Conservation (phyloP, 805 yeast genomes). For the Starmerella scarabaei region DNA sequence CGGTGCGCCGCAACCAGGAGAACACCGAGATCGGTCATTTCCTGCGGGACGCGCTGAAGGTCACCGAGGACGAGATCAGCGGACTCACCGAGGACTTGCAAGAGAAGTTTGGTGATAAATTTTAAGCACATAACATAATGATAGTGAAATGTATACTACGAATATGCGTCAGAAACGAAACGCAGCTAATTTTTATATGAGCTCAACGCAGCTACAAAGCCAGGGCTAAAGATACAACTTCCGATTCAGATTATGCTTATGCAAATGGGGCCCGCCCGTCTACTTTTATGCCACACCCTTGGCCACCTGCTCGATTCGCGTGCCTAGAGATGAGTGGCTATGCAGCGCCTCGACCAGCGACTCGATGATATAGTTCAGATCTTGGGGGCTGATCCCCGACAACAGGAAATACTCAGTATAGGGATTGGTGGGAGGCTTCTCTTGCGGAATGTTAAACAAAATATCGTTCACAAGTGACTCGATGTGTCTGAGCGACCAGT, state of each 20-base stretch:
- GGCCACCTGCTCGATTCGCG: conserved; percentile 26
- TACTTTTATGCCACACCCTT: conserved; percentile 27
- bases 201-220: too few species aligned
- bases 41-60: conserved; percentile 41
- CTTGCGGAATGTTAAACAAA: conserved; percentile 21
- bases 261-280: too few species aligned
- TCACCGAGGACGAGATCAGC: conserved; percentile 17
- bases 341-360: conserved; percentile 22
- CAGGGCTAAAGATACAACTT: too few species aligned
- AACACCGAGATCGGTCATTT: conserved; percentile 73
- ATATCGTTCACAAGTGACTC: conserved; percentile 25
- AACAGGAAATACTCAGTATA: conserved; percentile 21
- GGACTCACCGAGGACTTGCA: conserved; percentile 23
- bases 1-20: conserved; percentile 56
- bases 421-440: conserved; percentile 20
- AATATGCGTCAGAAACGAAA: too few species aligned
- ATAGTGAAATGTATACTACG: too few species aligned
- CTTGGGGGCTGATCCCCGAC: conserved; percentile 20
- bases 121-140: too few species aligned
- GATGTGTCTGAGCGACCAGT: conserved; percentile 26
- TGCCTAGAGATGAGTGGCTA: conserved; percentile 20
- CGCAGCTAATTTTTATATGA: too few species aligned
- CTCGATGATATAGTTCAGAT: conserved; percentile 18
- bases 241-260: too few species aligned
- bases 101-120: conserved; percentile 11